phyloP scores from a whole-genome alignment of 164 flowering plant genomes.

The Stephania cephalantha region DNA sequence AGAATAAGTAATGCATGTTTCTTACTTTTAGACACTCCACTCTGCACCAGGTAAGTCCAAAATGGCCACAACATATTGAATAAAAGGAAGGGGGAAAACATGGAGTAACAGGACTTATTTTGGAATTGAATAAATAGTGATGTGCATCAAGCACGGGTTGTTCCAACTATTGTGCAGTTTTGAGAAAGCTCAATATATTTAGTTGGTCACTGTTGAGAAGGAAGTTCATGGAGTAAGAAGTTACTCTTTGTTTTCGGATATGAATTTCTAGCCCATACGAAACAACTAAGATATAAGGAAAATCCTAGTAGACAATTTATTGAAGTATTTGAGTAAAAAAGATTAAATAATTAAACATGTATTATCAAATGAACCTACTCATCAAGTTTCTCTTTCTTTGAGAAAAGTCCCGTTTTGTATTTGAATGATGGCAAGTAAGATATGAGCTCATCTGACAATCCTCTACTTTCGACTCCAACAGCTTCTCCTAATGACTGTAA shows the following conservation, averaged over 20 bases:
- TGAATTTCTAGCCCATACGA: neutral
- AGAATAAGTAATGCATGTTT: neutral
- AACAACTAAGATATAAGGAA: neutral
- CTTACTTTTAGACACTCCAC: neutral
- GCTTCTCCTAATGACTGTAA: conserved; percentile 35
- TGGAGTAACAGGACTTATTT: neutral
- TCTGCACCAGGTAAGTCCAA: neutral
- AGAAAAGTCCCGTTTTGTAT: conserved; percentile 34
- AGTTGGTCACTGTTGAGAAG: neutral
- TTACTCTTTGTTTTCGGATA: neutral
- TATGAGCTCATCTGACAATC: conserved; percentile 37
- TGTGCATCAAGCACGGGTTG: neutral
- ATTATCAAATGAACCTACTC: conserved; percentile 27
- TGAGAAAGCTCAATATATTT: neutral
- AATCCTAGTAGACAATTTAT: neutral
- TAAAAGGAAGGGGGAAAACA: neutral
- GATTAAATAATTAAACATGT: neutral
- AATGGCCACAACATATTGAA: neutral
- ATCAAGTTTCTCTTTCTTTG: conserved; percentile 28
- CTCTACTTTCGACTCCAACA: conserved; percentile 32
- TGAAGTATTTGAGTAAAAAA: too few relatives aligned
- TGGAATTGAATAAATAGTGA: neutral
- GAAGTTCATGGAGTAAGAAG: neutral
- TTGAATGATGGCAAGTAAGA: conserved; percentile 30
- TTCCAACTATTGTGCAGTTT: neutral